phyloP scores from a whole-genome alignment of 495 filamentous ascomycete species.

The Talaromyces adpressus region DNA sequence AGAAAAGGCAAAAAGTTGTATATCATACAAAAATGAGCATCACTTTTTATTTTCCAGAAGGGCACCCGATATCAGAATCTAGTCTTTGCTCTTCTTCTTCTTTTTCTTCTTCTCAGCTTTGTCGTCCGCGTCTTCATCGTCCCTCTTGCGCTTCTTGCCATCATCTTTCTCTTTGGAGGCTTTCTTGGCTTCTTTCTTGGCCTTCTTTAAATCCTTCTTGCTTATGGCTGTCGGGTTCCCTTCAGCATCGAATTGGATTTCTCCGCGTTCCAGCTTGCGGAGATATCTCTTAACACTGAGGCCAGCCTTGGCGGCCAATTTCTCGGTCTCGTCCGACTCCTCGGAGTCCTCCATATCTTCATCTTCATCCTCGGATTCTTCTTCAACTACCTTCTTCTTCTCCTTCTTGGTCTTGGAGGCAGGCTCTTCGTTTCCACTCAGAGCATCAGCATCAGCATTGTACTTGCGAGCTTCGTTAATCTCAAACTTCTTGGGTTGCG shows the following conservation, averaged over 20 bases:
- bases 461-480: slow-evolving; percentile 94
- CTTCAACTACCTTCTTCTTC: slow-evolving; percentile 40
- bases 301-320: slow-evolving; percentile 53
- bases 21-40: slow-evolving; percentile 42
- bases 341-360: slow-evolving; percentile 48
- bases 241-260: slow-evolving; percentile 51
- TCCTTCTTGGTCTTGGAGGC: slow-evolving; percentile 46
- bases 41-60: slow-evolving; percentile 3
- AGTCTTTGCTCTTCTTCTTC: slow-evolving; percentile 46
- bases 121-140: slow-evolving; percentile 37
- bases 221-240: slow-evolving; percentile 55
- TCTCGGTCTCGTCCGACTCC: slow-evolving; percentile 41
- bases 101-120: slow-evolving; percentile 51
- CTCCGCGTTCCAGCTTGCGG: slow-evolving; percentile 62
- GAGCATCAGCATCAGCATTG: slow-evolving; percentile 87
- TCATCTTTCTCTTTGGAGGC: slow-evolving; percentile 33
- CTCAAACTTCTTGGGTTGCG: slow-evolving; percentile 71
- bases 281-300: slow-evolving; percentile 63
- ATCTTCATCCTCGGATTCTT: slow-evolving; percentile 32
- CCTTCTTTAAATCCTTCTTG: slow-evolving; percentile 74
- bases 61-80: slow-evolving; percentile 17
- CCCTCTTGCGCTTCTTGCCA: slow-evolving; percentile 50
- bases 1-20: slow-evolving; percentile 26
- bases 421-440: slow-evolving; percentile 57
- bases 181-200: slow-evolving; percentile 59